Conservation (phyloP, 2,329 filamentous ascomycete species). For the Alternaria sp. region DNA sequence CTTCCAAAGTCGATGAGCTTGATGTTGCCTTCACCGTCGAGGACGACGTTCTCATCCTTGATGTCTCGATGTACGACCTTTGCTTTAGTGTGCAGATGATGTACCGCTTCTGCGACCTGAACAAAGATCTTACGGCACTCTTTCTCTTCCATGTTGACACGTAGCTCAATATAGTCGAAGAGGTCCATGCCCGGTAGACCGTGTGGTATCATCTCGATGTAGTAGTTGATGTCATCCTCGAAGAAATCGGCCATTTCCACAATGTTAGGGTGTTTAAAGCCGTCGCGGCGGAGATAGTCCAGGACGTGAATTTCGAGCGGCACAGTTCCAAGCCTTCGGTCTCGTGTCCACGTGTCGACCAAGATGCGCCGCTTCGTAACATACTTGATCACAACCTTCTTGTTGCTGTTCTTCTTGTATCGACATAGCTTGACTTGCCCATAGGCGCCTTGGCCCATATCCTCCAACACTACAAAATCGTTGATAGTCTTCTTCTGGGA, state of each 20-base stretch:
- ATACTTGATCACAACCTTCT: constrained; percentile 94
- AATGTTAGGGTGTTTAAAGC: constrained; percentile 68
- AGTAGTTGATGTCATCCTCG: constrained; percentile 88
- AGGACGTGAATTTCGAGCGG: constrained; percentile 96
- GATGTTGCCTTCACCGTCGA: constrained; percentile 93
- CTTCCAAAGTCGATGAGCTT: constrained; percentile 99
- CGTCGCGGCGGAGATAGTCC: constrained; percentile 83
- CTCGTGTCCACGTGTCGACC: constrained; percentile 97
- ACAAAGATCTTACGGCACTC: constrained; percentile 95
- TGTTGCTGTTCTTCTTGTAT: constrained; percentile 75
- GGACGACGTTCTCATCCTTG: constrained; percentile 97
- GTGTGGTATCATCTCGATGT: constrained; percentile 97
- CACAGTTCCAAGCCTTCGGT: constrained; percentile 89
- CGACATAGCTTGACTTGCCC: constrained; percentile 95
- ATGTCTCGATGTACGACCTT: constrained; percentile 96
- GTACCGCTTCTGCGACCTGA: constrained; percentile 87
- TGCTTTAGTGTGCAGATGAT: constrained; percentile 89
- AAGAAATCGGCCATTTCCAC: constrained; percentile 74
- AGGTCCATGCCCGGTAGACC: constrained; percentile 97
- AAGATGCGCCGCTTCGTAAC: constrained; percentile 96
- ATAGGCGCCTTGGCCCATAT: constrained; percentile 98
- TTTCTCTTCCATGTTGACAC: constrained; percentile 92
- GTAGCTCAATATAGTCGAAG: constrained; percentile 97
- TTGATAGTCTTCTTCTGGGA: constrained; percentile 78
- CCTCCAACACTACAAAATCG: constrained; percentile 91